Conservation (phyloP, 2,329 filamentous ascomycete species). For the Alternaria tenuissima region DNA sequence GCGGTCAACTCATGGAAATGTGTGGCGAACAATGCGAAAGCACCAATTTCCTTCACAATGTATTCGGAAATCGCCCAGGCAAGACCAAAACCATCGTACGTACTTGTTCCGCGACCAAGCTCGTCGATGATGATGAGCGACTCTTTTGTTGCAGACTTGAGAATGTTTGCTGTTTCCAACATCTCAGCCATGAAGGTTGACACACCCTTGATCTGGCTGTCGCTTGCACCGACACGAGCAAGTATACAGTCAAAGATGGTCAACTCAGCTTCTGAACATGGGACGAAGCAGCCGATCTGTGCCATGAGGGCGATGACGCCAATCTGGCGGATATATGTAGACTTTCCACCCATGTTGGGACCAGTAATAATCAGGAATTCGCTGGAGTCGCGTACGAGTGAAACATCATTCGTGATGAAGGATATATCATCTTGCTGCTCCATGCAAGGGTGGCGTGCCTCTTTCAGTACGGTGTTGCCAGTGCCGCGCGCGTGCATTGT, state of each 20-base stretch:
- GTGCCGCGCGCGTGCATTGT: conserved; percentile 88
- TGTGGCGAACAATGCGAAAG: conserved; percentile 93
- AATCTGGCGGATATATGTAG: conserved; percentile 96
- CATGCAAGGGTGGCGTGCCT: conserved; percentile 95
- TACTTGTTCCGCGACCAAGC: conserved; percentile 93
- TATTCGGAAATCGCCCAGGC: conserved; percentile 99
- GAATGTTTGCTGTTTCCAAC: conserved; percentile 97
- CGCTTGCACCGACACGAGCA: conserved; percentile 91
- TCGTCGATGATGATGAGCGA: conserved; percentile 99
- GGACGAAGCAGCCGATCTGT: conserved; percentile 95
- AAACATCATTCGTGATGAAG: conserved; percentile 98
- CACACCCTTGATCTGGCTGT: conserved; percentile 96
- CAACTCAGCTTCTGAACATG: conserved; percentile 86
- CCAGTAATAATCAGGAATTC: conserved; percentile 97
- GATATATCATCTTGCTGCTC: conserved; percentile 98
- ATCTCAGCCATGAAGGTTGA: conserved; percentile 99
- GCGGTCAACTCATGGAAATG: conserved; percentile 98
- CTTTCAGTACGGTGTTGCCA: conserved; percentile 87
- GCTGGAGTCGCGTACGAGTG: conserved; percentile 77
- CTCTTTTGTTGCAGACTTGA: conserved; percentile 94
- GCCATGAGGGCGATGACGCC: conserved; percentile 98
- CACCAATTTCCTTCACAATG: conserved; percentile 93
- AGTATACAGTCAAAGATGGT: conserved; percentile 98
- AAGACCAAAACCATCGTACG: conserved; percentile 98
- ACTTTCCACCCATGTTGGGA: conserved; percentile 99